Base-by-base conservation (phyloP, 1,284 basidiomycete species). In the Rhizoctonia solani region DNA sequence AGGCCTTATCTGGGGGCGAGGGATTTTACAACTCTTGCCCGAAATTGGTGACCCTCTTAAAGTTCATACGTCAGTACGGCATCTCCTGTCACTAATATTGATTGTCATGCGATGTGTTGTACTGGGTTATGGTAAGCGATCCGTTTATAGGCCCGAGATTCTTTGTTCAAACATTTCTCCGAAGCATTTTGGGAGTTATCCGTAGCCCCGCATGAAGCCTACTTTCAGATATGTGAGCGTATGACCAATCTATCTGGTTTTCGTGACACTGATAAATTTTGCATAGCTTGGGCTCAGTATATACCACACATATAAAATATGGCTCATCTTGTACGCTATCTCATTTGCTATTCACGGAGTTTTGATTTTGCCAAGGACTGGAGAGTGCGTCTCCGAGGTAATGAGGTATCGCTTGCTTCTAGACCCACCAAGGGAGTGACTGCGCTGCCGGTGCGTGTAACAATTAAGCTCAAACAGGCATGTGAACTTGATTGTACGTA, bases 131-230 rank as follows among this genome's bases (percentile, higher is more conserved):
- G 68, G 68, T 34, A 50, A 66, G 47, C n/a, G 53, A 13, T 55
- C 44, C 14, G 29, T 54, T 27, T 27, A 27, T 9, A 32, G 16
- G 14, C 27, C 30, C 11, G 16, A 37, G 14, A 11, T 66, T 4
- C 27, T n/a, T 11, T 39, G 63, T 1, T n/a, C 52, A 54, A 14
- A 55, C 23, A 32, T 55, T 29, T 23, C 21, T 27, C 23, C 23
- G 52, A 29, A 50, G 68, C 68, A 39, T 50, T 69, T 21, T 69
- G 65, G 52, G 68, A 69, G 27, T 34, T 69, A 21, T 65, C 68
- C 13, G 42, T 59, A 39, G 46, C 65, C 16, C 68, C 68, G 11
- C 53, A 46, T 6, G 61, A 39, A 3, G 68, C 68, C 23, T 69
- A 66, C 25, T 2, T 49, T 42, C 68, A 69, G 44, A 32, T 69